Base-by-base conservation (phyloP, 768 basidiomycete genomes). In the Polyporus arcularius region DNA sequence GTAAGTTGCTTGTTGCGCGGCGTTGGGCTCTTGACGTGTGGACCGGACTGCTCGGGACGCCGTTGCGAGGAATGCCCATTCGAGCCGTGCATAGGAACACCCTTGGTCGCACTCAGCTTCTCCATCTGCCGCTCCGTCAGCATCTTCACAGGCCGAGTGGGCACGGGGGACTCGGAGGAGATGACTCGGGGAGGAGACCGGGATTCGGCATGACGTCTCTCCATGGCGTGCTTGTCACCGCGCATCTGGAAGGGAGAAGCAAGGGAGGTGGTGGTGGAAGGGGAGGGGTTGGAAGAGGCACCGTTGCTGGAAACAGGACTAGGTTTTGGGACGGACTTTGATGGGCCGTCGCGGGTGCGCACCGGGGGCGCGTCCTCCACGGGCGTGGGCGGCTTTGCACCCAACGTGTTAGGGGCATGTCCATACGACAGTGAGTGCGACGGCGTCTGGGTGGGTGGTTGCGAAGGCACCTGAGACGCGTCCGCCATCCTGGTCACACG, bases 61-160 rank as follows among this genome's bases (percentile, higher is more conserved):
- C 51, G 40, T 49, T 49, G 32, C 18, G 30, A 11, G 55, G 28
- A 39, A 47, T 10, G 6, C 18, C 43, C 26, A 15, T 38, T 41
- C 28, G 32, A 42, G n/a, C 9, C 21, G 41, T 18, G 47, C 12
- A 38, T 21, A 35, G 32, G 21, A 10, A 58, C 2, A 4, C 62
- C 63, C 49, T 58, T 64, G 9, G 62, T 61, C 35, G 60, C 59
- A 47, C 46, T 59, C 49, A 71, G 61, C 63, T 65, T 70, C 55
- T 70, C 68, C 56, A 68, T 62, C 63, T 72, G 71, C 18, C 64
- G 65, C 45, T 69, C 69, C 1, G 71, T 72, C 38, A 72, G 62
- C 14, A 57, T 26, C 60, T 70, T 70, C 31, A 70, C 66, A 7
- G 53, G 60, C 39, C 47, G 65, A 43, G 35, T 61, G 12, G 51